Evolutionary conservation across 2,329 filamentous ascomycete species (phyloP).

Genomic region (Neopestalotiopsis rosae): DNA sequence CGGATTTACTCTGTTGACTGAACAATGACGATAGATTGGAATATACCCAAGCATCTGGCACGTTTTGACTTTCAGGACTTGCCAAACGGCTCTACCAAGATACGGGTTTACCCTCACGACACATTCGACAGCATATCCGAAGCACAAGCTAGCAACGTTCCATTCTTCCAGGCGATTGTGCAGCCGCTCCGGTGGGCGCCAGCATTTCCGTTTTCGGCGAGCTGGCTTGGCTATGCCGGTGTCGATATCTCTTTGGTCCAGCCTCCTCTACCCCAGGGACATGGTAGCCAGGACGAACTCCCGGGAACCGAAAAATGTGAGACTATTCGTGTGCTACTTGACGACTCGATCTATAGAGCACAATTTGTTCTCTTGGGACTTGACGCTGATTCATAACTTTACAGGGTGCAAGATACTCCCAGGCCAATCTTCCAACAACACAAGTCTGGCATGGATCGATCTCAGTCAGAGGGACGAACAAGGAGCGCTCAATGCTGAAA

Average conservation of each 20-base stretch:
- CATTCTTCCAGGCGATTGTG: slow-evolving; percentile 54
- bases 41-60: slow-evolving; percentile 61
- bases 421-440: slow-evolving; percentile 31
- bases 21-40: slow-evolving; percentile 49
- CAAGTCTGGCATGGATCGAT: slow-evolving; percentile 53
- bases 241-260: slow-evolving; percentile 50
- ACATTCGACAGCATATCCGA: slow-evolving; percentile 37
- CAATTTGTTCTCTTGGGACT: not conserved
- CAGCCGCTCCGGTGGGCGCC: slow-evolving; percentile 47
- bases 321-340: not conserved
- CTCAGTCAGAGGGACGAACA: slow-evolving; percentile 43
- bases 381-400: not conserved
- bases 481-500: slow-evolving; percentile 26
- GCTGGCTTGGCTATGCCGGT: slow-evolving; percentile 44
- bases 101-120: slow-evolving; percentile 53
- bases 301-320: slow-evolving; percentile 50
- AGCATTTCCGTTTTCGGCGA: slow-evolving; percentile 48
- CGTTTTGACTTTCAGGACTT: slow-evolving; percentile 51
- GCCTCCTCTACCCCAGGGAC: slow-evolving; percentile 51
- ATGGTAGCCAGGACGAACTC: slow-evolving; percentile 46
- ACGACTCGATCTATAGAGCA: not conserved
- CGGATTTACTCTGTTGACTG: too few species aligned
- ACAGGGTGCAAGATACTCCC: slow-evolving; percentile 43
- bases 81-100: slow-evolving; percentile 40
- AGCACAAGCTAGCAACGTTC: slow-evolving; percentile 36